These are phyloP conservation scores for Serendipita sp. DNA, from an alignment of 768 basidiomycete species.

Conservation along the genomic window DNA sequence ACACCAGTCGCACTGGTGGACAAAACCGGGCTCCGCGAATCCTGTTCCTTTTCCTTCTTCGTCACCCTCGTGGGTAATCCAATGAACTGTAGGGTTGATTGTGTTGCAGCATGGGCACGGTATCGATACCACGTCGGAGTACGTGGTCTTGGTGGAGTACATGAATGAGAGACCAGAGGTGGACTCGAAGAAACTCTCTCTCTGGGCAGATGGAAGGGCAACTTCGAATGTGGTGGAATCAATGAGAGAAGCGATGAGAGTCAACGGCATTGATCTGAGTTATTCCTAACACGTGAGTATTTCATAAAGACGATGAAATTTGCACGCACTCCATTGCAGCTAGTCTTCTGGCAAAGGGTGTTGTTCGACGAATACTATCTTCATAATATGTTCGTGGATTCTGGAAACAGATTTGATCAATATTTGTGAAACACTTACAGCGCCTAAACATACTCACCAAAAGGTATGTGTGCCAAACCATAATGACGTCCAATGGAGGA, in stretches of 20 bases:
- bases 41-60: neutral
- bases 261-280: constrained; percentile 2
- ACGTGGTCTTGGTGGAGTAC: neutral
- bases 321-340: neutral
- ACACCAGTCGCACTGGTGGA: neutral
- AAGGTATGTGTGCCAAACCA: constrained; percentile 14
- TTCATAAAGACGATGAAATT: neutral
- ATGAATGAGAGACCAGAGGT: neutral
- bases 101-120: neutral
- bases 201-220: neutral
- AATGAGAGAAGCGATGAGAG: neutral
- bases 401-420: neutral
- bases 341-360: neutral
- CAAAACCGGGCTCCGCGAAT: neutral
- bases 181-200: neutral
- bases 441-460: neutral
- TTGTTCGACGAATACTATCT: constrained; percentile 1
- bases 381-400: neutral
- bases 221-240: neutral
- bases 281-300: neutral
- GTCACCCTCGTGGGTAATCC: neutral
- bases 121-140: neutral
- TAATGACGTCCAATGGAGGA: constrained; percentile 11
- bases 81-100: neutral
- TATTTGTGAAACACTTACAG: neutral